Percentiles rank a stretch among this genome's conserved stretches.
Evolutionary conservation across 441 rosid species (phyloP).

Genomic region (Eutrema salsugineum): DNA sequence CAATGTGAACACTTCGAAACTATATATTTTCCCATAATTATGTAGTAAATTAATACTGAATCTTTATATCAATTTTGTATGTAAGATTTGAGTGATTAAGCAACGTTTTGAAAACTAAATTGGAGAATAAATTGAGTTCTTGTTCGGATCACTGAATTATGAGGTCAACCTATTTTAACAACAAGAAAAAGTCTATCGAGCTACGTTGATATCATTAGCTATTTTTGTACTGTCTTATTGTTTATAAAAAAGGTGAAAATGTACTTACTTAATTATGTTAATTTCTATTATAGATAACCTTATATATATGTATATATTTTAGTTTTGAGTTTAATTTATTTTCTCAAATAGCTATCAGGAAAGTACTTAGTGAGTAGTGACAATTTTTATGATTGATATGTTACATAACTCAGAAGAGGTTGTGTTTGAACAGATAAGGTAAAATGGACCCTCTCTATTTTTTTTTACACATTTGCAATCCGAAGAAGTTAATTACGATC

Average conservation of each 20-base stretch:
- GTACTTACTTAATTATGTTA: neutral
- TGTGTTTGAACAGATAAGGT: neutral
- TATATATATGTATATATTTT: too few relatives aligned
- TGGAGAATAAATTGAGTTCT: neutral
- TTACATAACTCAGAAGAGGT: neutral
- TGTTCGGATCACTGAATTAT: neutral
- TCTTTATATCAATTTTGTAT: neutral
- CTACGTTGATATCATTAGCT: neutral
- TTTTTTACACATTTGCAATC: too few relatives aligned
- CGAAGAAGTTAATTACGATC: too few relatives aligned
- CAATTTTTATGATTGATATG: neutral
- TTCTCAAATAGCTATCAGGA: neutral
- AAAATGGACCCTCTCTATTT: too few relatives aligned
- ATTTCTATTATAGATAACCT: too few relatives aligned
- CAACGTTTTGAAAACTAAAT: neutral
- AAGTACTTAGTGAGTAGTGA: neutral
- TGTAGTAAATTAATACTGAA: neutral
- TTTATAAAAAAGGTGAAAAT: neutral
- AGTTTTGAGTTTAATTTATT: neutral
- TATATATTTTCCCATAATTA: conserved; percentile 1
- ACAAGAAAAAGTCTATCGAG: neutral
- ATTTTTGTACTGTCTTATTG: neutral
- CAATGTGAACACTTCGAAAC: conserved; percentile 6
- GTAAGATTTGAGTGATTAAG: neutral
- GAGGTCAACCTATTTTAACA: neutral